Percentiles rank a stretch among this genome's conserved stretches.
Conservation (phyloP, 1,284 basidiomycete genomes). For the Cutaneotrichosporon cutaneum region DNA sequence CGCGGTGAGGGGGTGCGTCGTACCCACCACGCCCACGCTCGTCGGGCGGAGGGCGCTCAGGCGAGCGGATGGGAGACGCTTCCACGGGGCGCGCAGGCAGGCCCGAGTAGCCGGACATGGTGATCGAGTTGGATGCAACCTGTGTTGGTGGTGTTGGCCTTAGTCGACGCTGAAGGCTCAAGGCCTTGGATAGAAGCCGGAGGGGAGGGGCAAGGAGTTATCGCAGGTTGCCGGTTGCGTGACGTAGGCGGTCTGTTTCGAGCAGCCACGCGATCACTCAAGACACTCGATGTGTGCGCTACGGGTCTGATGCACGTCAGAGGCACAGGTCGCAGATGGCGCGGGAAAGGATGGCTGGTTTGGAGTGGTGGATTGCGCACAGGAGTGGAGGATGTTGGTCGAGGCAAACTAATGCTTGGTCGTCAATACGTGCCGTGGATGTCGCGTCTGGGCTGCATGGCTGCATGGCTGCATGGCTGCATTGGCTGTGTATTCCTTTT, state of each 20-base stretch:
- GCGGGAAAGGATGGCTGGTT: background rate
- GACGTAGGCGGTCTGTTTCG: background rate
- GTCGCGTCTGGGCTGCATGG: too few relatives aligned
- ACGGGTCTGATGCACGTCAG: background rate
- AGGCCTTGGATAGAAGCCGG: background rate
- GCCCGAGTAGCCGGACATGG: constrained; percentile 3
- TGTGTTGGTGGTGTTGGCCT: background rate
- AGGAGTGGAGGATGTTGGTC: background rate
- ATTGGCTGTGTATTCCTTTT: background rate
- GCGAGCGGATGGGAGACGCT: constrained; percentile 7
- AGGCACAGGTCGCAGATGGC: background rate
- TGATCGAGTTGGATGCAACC: background rate
- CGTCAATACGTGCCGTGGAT: background rate
- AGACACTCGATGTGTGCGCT: background rate
- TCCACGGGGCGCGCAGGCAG: constrained; percentile 4
- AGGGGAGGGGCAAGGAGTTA: background rate
- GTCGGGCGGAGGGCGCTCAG: background rate
- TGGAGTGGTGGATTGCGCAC: background rate
- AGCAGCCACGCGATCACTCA: background rate
- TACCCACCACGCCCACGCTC: background rate
- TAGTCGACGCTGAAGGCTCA: background rate
- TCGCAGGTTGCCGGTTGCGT: background rate
- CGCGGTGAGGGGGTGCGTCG: constrained; percentile 9
- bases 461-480: too few relatives aligned
- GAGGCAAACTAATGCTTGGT: background rate